Conservation (phyloP, 306 rosid genomes). For the Sophora flavescens region DNA sequence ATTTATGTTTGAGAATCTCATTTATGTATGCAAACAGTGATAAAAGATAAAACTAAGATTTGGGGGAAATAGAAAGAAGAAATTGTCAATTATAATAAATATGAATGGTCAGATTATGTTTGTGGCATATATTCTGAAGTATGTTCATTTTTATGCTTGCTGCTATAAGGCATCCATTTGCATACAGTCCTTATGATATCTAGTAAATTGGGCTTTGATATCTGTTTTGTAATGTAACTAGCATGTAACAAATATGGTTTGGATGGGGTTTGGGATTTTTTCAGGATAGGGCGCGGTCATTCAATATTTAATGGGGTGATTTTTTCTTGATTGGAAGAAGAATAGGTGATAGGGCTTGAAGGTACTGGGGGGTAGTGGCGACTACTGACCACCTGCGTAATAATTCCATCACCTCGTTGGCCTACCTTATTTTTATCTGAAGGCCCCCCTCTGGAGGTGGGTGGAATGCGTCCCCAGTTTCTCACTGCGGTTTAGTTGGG, state of each 20-base stretch:
- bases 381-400: no score
- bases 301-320: no score
- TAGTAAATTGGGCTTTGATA: slow-evolving; percentile 5
- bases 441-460: no score
- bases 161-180: neutral
- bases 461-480: no score
- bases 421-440: no score
- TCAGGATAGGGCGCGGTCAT: no score
- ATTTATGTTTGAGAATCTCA: slow-evolving; percentile 16
- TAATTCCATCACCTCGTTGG: no score
- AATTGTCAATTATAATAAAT: slow-evolving; percentile 4
- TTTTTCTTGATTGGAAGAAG: no score
- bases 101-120: slow-evolving; percentile 29
- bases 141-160: slow-evolving; percentile 31
- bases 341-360: no score
- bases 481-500: no score
- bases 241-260: slow-evolving; percentile 4
- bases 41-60: slow-evolving; percentile 1
- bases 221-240: slow-evolving; percentile 12
- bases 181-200: slow-evolving; percentile 19
- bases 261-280: no score
- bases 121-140: slow-evolving; percentile 23
- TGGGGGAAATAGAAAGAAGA: slow-evolving; percentile 10
- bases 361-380: no score
- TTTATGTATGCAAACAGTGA: neutral